Evolutionary conservation across 1,139 yeast species (phyloP), one percentile per base, ranked within the genome.

Genomic region (Scheffersomyces parashehatae): DNA sequence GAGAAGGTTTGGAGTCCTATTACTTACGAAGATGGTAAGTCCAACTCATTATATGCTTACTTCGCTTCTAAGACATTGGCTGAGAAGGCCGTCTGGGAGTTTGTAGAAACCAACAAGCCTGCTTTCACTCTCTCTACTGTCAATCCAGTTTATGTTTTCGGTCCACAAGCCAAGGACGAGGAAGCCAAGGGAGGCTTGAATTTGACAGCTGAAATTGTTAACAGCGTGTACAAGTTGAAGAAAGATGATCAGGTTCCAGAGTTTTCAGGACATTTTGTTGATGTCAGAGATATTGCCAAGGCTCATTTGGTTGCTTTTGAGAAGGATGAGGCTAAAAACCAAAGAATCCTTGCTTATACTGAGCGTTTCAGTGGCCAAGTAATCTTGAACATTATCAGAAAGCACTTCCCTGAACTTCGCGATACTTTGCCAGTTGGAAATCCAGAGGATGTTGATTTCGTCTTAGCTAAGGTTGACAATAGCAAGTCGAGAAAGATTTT

Each of bases 31-130:
- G 20, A 12, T 14, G 15, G 24, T 31, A 31, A 14, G n/a, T n/a
- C 15, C 1, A 13, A 31, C 6, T 20, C 35, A n/a, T 15, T 31
- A 3, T 11, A 15, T 14, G 35, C 35, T 14, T 31, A 31, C 13
- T 20, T 31, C 7, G 35, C 24, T 7, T 68, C 75, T 39, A 73
- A 71, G 53, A 62, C 59, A 42, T 58, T 44, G 33, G 51, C 53
- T 12, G 54, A 50, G 33, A 44, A 44, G 35, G 43, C 41, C 10
- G 73, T 73, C 28, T 73, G 79, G 79, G 65, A 57, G 8, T 58
- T 49, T 24, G 40, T 51, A n/a, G 55, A 64, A 41, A 53, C 59
- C 3, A 40, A 50, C 24, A 37, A 42, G 24, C 49, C 52, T 24
- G 24, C 39, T 34, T 44, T 52, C 43, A 33, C 34, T 26, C 38